Conservation (phyloP, 2,329 filamentous ascomycete species). For the Cercospora sp. region DNA sequence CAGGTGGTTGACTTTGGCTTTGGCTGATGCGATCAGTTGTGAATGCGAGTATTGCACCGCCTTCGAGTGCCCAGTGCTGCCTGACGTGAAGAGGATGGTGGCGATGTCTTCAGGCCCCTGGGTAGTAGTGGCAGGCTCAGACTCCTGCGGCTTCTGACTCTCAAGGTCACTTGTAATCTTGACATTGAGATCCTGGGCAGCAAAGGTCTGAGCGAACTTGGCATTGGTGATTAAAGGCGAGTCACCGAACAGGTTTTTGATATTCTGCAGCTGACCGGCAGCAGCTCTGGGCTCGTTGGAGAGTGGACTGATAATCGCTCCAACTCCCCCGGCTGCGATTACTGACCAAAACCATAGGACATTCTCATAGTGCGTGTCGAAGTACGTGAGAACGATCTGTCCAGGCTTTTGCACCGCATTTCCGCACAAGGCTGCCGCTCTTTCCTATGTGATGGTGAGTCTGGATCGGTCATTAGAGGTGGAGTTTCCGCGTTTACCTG, state of each 20-base stretch:
- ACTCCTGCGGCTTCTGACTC: slow-evolving; percentile 2
- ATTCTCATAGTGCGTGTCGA: slow-evolving; percentile 41
- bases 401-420: slow-evolving; percentile 21
- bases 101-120: slow-evolving; percentile 16
- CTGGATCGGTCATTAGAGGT: background rate
- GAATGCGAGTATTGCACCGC: slow-evolving; percentile 27
- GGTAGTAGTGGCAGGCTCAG: slow-evolving; percentile 5
- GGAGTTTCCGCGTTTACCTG: slow-evolving; percentile 8
- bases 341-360: slow-evolving; percentile 48
- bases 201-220: slow-evolving; percentile 19
- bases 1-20: slow-evolving; percentile 18
- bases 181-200: slow-evolving; percentile 17
- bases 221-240: slow-evolving; percentile 15
- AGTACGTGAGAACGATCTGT: slow-evolving; percentile 33
- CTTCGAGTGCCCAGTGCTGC: slow-evolving; percentile 28
- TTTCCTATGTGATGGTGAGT: slow-evolving; percentile 14
- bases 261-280: slow-evolving; percentile 26
- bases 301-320: slow-evolving; percentile 22
- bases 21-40: slow-evolving; percentile 21
- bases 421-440: slow-evolving; percentile 12
- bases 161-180: slow-evolving; percentile 11
- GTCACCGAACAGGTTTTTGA: slow-evolving; percentile 20
- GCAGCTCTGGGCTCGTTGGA: slow-evolving; percentile 27
- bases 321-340: slow-evolving; percentile 33
- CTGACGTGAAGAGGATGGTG: slow-evolving; percentile 29